Conservation (phyloP, 768 basidiomycete species). For the Serendipita sp. region DNA sequence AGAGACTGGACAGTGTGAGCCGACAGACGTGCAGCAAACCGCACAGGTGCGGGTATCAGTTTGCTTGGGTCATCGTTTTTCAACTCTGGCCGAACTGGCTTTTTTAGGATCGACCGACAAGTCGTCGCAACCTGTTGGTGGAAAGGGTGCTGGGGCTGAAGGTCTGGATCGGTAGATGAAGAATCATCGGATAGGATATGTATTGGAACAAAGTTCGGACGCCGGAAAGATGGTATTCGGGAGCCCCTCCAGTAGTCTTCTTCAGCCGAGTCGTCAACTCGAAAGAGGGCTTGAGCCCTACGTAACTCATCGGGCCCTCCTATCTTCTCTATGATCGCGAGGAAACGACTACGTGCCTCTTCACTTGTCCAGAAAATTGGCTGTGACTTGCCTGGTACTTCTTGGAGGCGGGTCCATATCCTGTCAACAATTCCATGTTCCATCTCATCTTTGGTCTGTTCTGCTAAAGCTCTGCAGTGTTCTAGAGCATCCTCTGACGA, state of each 20-base stretch:
- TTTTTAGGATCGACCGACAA: conserved; percentile 7
- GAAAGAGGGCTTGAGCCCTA: conserved; percentile 48
- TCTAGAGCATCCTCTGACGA: conserved; percentile 20
- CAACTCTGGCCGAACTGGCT: conserved; percentile 1
- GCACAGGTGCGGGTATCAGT: conserved; percentile 17
- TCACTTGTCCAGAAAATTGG: conserved; percentile 67
- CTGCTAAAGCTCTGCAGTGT: conserved; percentile 53
- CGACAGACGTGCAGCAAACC: conserved; percentile 45
- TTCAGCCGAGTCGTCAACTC: conserved; percentile 23
- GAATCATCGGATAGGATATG: conserved; percentile 28
- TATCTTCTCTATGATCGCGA: conserved; percentile 67
- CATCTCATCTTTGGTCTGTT: conserved; percentile 67
- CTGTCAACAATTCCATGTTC: conserved; percentile 44
- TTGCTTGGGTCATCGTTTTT: conserved; percentile 12
- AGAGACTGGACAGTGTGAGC: conserved; percentile 65
- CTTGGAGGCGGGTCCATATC: conserved; percentile 21
- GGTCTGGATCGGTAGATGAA: conserved; percentile 12
- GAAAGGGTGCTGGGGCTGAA: not conserved
- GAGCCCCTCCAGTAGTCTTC: conserved; percentile 46
- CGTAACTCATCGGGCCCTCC: conserved; percentile 54
- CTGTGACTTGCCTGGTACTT: conserved; percentile 7
- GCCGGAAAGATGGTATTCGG: conserved; percentile 35
- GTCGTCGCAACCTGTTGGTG: not conserved
- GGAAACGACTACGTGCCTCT: conserved; percentile 57
- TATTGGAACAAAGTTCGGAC: conserved; percentile 42